phyloP scores from a whole-genome alignment of 345 rosid species.

The Pistacia integerrima region DNA sequence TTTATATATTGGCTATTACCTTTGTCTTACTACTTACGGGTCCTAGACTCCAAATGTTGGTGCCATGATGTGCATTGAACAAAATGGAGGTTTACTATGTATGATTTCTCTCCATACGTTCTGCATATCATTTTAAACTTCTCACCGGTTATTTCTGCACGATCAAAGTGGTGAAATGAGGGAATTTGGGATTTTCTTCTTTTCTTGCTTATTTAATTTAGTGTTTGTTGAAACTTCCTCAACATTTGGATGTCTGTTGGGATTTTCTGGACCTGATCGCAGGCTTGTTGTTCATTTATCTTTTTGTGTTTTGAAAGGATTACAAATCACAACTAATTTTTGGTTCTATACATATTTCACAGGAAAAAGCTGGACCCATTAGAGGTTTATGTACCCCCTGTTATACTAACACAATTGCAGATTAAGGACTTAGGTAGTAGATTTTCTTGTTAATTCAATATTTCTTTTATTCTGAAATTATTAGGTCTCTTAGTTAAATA shows the following conservation, averaged over 20 bases:
- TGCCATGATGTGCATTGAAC: neutral
- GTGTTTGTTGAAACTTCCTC: neutral
- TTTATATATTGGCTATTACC: neutral
- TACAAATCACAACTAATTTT: neutral
- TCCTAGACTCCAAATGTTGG: neutral
- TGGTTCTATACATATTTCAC: conserved; percentile 14
- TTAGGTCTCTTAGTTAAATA: neutral
- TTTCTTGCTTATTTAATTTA: neutral
- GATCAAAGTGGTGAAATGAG: neutral
- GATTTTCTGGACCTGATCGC: neutral
- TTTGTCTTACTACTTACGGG: neutral
- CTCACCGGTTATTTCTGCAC: neutral
- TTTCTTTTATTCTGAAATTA: neutral
- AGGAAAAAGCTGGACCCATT: conserved; percentile 92
- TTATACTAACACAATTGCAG: conserved; percentile 68
- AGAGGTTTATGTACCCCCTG: conserved; percentile 76
- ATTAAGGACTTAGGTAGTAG: conserved; percentile 71
- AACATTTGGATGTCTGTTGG: neutral
- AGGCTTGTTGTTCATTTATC: neutral
- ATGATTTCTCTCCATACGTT: neutral
- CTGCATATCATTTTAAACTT: neutral
- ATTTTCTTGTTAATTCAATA: neutral
- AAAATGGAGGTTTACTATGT: neutral
- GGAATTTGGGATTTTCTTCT: neutral
- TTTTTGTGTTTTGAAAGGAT: neutral